These are phyloP conservation scores for Thraustotheca clavata DNA, from an alignment of 352 stramenopile species.

Conservation along the genomic window DNA sequence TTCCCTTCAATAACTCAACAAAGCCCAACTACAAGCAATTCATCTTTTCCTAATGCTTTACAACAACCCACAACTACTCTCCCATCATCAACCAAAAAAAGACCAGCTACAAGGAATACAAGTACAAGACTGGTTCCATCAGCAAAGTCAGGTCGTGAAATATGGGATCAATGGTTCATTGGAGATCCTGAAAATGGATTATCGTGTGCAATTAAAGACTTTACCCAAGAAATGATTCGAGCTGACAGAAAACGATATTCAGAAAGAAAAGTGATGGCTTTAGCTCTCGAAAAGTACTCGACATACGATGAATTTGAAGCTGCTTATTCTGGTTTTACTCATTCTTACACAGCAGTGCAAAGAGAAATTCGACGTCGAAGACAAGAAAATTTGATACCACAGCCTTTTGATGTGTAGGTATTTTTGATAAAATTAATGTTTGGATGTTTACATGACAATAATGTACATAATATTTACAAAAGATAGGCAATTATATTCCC, in stretches of 20 bases:
- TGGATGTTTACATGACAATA: no score
- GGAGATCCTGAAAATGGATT: constrained; percentile 1
- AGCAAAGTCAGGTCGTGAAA: not conserved
- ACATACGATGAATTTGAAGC: not conserved
- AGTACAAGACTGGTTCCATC: not conserved
- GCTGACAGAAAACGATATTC: constrained; percentile 5
- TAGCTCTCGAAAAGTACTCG: constrained; percentile 1
- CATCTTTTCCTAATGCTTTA: not conserved
- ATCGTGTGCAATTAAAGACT: constrained; percentile 4
- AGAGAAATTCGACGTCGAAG: no score
- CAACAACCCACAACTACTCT: not conserved
- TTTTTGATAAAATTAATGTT: no score
- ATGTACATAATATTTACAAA: no score
- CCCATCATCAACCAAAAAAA: no score
- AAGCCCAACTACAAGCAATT: not conserved
- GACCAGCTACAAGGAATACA: not conserved
- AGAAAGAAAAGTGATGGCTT: not conserved
- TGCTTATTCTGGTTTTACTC: not conserved
- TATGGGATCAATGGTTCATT: not conserved
- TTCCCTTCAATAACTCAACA: no score
- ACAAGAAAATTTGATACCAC: no score
- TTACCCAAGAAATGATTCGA: not conserved
- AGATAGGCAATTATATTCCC: not conserved
- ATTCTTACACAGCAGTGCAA: no score
- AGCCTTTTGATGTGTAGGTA: no score